Conservation (phyloP, 257 asterid species). For the Capsicum pubescens region DNA sequence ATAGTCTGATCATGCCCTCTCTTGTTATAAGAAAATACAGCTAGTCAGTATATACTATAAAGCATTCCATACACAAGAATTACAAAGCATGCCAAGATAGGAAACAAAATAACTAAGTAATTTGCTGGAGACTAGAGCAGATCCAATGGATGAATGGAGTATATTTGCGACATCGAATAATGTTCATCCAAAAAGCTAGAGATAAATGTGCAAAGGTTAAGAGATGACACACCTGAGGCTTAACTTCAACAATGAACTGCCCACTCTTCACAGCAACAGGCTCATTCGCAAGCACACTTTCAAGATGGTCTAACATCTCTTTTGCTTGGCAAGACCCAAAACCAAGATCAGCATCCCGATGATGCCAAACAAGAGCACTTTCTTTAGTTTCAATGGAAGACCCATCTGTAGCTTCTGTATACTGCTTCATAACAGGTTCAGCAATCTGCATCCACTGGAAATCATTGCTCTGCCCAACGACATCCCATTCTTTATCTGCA, state of each 20-base stretch:
- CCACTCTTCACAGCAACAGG: conserved; percentile 62
- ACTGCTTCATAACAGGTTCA: conserved; percentile 54
- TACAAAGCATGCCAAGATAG: not conserved
- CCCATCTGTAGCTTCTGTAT: conserved; percentile 61
- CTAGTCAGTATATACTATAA: not conserved
- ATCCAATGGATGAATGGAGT: not conserved
- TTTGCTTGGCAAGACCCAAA: conserved; percentile 61
- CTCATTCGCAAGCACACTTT: conserved; percentile 57
- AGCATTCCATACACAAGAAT: not conserved
- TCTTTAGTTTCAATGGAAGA: conserved; percentile 53
- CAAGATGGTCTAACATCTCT: conserved; percentile 59
- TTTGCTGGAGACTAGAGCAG: not conserved
- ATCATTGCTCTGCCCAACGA: conserved; percentile 47
- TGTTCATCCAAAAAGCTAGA: not conserved
- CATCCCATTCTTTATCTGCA: conserved; percentile 48
- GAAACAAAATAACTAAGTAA: not conserved
- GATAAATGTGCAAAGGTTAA: not conserved
- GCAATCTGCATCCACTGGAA: conserved; percentile 56
- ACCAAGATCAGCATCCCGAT: conserved; percentile 55
- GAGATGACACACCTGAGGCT: conserved; percentile 51
- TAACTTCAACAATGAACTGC: conserved; percentile 60
- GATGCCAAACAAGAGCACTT: conserved; percentile 60
- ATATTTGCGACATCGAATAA: not conserved
- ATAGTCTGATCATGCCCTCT: not conserved
- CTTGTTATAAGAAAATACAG: not conserved